These are phyloP conservation scores for Mucor plumbeus DNA, from an alignment of 371 early-diverging fungal species.

Conservation along the genomic window DNA sequence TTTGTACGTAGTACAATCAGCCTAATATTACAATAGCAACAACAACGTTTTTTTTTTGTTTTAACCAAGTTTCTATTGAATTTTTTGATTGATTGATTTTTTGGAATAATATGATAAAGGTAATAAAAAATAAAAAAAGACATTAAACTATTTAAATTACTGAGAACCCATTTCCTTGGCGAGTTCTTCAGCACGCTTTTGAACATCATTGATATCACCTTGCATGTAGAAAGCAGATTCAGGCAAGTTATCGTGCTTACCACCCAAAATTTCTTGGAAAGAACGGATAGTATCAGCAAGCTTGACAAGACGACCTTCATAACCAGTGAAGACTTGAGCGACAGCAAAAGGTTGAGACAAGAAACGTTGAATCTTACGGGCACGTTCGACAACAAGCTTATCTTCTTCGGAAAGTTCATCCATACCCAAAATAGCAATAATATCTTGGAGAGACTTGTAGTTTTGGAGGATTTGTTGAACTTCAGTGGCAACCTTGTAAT, in stretches of 20 bases:
- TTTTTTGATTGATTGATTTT: conserved; percentile 3
- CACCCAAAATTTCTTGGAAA: conserved; percentile 95
- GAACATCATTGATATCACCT: conserved; percentile 95
- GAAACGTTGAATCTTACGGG: conserved; percentile 96
- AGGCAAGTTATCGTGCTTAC: conserved; percentile 92
- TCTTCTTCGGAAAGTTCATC: conserved; percentile 98
- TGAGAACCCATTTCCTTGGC: conserved; percentile 65
- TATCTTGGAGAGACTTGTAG: conserved; percentile 98
- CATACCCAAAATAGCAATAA: conserved; percentile 97
- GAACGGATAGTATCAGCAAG: conserved; percentile 96
- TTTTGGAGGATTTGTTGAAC: conserved; percentile 96
- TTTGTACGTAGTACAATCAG: background rate
- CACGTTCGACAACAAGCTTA: conserved; percentile 96
- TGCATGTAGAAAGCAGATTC: conserved; percentile 99
- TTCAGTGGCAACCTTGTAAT: conserved; percentile 94
- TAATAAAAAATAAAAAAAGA: background rate
- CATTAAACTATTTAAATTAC: conserved; percentile 25
- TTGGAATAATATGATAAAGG: conserved; percentile 3
- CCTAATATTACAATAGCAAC: background rate
- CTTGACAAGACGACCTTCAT: conserved; percentile 93
- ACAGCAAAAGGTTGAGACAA: conserved; percentile 98
- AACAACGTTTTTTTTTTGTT: background rate
- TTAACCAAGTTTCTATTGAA: conserved; percentile 9
- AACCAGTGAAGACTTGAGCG: conserved; percentile 98
- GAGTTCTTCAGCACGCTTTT: conserved; percentile 91